Base-by-base conservation (phyloP, 1,139 yeast genomes). In the Kodamaea arcana region DNA sequence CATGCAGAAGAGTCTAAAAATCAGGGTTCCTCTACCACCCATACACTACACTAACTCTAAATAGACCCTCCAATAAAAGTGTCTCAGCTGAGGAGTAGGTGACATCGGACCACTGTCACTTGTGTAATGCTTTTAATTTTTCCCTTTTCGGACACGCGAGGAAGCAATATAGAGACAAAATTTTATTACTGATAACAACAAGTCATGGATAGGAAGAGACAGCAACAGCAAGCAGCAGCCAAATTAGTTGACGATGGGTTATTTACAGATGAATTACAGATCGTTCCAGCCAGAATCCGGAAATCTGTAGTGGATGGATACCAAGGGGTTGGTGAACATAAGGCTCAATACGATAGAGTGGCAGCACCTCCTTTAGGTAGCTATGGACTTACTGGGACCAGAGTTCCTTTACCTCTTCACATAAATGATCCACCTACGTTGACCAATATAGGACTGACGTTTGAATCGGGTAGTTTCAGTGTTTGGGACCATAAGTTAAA, bases 241-340 rank as follows among this genome's bases (percentile, higher is more conserved):
- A 44, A 36, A 24, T 30, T 29, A 13, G 37, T n/a, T n/a, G n/a
- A n/a, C n/a, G n/a, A n/a, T n/a, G n/a, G n/a, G n/a, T n/a, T n/a
- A n/a, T n/a, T n/a, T n/a, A n/a, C n/a, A n/a, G n/a, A n/a, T n/a
- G n/a, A n/a, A n/a, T n/a, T n/a, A n/a, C n/a, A n/a, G n/a, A n/a
- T n/a, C n/a, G n/a, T n/a, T n/a, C n/a, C n/a, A n/a, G n/a, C n/a
- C 86, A 67, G 86, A 43, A 75, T 82, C 44, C 71, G 92, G 51
- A 79, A 80, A 48, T 70, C 83, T 2, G 78, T 82, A 2, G 67
- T 76, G 30, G 80, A 79, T 31, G 88, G 87, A 0, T 80, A 80
- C 56, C 61, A 48, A 34, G 54, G 51, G 4, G 65, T 60, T 27
- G 27, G 32, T 32, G 27, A 40, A 27, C 24, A 40, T 23, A 29